phyloP scores from a whole-genome alignment of 1,284 basidiomycete genomes.

The Ceratobasidium papillatum region DNA sequence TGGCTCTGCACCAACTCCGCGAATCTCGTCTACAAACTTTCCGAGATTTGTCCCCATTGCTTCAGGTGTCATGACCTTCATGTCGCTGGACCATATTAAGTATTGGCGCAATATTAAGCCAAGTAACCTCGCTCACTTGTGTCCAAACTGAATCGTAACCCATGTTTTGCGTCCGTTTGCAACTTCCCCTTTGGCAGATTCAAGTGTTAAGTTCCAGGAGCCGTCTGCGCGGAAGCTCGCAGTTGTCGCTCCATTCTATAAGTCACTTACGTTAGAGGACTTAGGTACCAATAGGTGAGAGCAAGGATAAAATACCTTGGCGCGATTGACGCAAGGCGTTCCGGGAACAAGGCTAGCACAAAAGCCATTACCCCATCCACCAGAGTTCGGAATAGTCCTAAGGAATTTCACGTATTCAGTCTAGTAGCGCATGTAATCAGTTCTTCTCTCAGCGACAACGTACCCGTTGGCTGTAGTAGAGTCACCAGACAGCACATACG shows the following conservation, averaged over 20 bases:
- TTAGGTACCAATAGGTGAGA: constrained; percentile 45
- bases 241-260: constrained; percentile 57
- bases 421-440: not conserved
- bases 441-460: not conserved
- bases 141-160: constrained; percentile 59
- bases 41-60: constrained; percentile 59
- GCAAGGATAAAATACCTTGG: constrained; percentile 42
- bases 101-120: too few relatives aligned
- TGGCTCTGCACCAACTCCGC: constrained; percentile 55
- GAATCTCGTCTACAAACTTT: constrained; percentile 55
- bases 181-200: constrained; percentile 52
- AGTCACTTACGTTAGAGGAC: not conserved
- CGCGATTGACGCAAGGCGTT: constrained; percentile 55
- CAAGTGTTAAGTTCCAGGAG: constrained; percentile 49
- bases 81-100: constrained; percentile 47
- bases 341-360: constrained; percentile 53
- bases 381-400: constrained; percentile 47
- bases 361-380: constrained; percentile 54
- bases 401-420: not conserved
- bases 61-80: constrained; percentile 58
- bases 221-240: constrained; percentile 56
- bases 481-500: constrained; percentile 22
- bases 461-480: constrained; percentile 29
- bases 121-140: constrained; percentile 49
- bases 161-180: constrained; percentile 54